Evolutionary conservation across 129 eudicot genomes (phyloP), one percentile per base, ranked within the genome.

Genomic region (Flaveria brownii): DNA sequence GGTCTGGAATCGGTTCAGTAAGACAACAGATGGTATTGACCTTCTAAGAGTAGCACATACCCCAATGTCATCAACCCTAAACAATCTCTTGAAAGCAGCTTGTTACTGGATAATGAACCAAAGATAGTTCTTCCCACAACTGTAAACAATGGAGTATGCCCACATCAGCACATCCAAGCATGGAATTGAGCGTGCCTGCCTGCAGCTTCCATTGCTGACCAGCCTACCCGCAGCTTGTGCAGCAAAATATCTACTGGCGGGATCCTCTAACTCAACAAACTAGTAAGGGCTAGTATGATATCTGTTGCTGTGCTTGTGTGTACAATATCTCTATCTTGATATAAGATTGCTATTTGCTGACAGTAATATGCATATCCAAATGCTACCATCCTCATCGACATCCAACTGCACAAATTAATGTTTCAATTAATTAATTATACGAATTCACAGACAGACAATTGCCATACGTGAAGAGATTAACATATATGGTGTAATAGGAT

Each of bases 1-100:
- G 91, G 50, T 93, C 93, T 0, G 98, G 98, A 75, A 87, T 87
- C 22, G 97, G 97, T 91, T 88, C 18, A 93, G 96, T 59, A 93
- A 75, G 83, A 93, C 91, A 63, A 93, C 93, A 63, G 87, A 87
- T 22, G 98, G 98, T 77, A 93, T 93, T 28, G 93, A 92, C 84
- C 91, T 93, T 66, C 97, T 78, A 68, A 95, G 7, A 36, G 41
- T 5, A 36, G 41, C 41, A 66, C 93, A 96, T 56, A 83, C 84
- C 76, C 97, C 84, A 28, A 90, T 90, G 73, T 93, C 98, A 55
- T 93, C 96, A 63, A 93, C 97, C 76, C 98, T 80, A 74, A 93
- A 93, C 83, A 93, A 77, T 78, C 96, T 87, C 76, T 88, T 97
- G 6, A 93, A 91, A 77, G 93, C 87, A 72, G 87, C 89, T 88